Evolutionary conservation across 2,329 filamentous ascomycete genomes (phyloP), one percentile per base, ranked within the genome.

Genomic region (Corniculantispora saksenae): DNA sequence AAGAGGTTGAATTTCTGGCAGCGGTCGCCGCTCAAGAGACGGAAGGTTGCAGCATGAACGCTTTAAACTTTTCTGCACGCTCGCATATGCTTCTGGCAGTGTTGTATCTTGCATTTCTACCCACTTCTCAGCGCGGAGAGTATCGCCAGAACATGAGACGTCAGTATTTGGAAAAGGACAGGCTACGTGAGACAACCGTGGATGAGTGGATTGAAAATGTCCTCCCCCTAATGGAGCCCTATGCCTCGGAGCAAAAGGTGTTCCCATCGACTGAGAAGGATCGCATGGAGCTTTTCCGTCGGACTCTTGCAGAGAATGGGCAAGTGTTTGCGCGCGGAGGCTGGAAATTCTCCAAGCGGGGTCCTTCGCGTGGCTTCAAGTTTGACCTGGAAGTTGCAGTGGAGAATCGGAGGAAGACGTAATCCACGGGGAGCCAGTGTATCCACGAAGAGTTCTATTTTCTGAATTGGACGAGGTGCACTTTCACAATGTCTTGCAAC

Each of bases 1-100:
- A 69, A 62, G 67, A 69, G 60, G 29, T 68, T 32, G 59, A 61
- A n/a, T 69, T 69, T 51, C 38, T 69, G 27, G 64, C 67, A 17
- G 66, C 66, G 27, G 60, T 69, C 61, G 67, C 64, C n/a, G 63
- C 47, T 48, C 64, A 58, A 40, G 60, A 69, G 27, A 66, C 66
- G 7, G 61, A 68, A 29, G 64, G 60, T 17, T 12, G 65, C 27
- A 57, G n/a, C 4, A 38, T 59, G 40, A 35, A 35, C 21, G 19
- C 56, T 55, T 45, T 69, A 43, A 50, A 69, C 50, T 68, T 61
- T 63, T 47, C 51, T 17, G 32, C 68, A 29, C 68, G 62, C 21
- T 69, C 68, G 19, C 68, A 69, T 38, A 66, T 69, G 23, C 67
- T 69, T 38, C 35, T 66, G 43, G 66, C 40, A n/a, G 8, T 69